Evolutionary conservation across 2,329 filamentous ascomycete species (phyloP).

Genomic region (Fusarium verticillioides): DNA sequence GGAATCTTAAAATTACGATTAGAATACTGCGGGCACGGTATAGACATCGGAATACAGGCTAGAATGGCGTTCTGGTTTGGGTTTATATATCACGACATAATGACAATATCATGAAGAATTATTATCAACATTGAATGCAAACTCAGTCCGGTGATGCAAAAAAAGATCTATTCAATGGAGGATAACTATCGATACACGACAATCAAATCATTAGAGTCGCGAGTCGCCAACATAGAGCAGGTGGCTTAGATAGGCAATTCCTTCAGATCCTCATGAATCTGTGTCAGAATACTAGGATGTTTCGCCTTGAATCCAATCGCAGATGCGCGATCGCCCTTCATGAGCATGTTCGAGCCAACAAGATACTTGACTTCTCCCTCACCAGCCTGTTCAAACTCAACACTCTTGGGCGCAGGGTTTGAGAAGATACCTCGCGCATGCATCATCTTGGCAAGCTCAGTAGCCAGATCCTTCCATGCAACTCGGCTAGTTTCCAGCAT

Average conservation of each 20-base stretch:
- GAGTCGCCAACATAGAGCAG: too few relatives aligned
- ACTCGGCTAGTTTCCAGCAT: constrained; percentile 6
- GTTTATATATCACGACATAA: not conserved
- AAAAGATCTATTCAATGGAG: not conserved
- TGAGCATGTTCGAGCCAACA: constrained; percentile 10
- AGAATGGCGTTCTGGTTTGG: not conserved
- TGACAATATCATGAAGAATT: not conserved
- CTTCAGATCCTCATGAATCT: constrained; percentile 10
- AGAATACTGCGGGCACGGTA: not conserved
- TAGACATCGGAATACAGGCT: not conserved
- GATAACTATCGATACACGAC: not conserved
- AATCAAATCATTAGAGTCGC: too few relatives aligned
- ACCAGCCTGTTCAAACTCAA: constrained; percentile 4
- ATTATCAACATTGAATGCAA: too few relatives aligned
- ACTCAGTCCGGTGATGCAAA: too few relatives aligned
- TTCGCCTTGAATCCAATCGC: not conserved
- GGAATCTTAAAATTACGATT: not conserved
- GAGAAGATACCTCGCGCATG: not conserved
- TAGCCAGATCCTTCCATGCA: constrained; percentile 6
- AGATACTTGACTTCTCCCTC: constrained; percentile 14
- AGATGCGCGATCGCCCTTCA: constrained; percentile 13
- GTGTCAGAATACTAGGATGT: not conserved
- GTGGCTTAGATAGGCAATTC: not conserved
- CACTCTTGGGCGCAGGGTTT: not conserved
- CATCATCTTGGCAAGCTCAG: constrained; percentile 1